A percentile compares a stretch with the other conserved stretches of the same genome.
These are phyloP conservation scores for Diplogelasinospora grovesii DNA, from an alignment of 495 filamentous ascomycete species.

Conservation along the genomic window DNA sequence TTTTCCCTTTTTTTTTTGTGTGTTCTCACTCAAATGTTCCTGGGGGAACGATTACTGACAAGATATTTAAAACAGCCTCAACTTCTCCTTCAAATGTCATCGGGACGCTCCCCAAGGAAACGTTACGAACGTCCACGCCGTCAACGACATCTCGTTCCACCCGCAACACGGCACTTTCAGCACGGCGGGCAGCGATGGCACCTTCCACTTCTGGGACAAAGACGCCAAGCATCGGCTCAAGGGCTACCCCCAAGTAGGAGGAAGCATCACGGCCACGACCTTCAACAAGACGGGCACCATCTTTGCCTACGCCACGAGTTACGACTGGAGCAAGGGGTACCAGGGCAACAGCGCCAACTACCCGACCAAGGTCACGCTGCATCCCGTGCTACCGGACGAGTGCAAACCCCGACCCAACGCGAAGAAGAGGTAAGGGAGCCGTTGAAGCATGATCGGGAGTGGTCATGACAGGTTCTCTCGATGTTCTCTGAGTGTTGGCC, in stretches of 20 bases:
- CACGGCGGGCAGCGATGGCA: conserved; percentile 86
- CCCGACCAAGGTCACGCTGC: conserved; percentile 86
- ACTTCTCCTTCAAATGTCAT: conserved; percentile 97
- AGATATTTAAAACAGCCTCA: conserved; percentile 43
- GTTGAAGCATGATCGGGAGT: neutral
- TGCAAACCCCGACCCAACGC: conserved; percentile 35
- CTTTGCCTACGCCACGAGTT: conserved; percentile 88
- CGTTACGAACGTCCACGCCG: conserved; percentile 75
- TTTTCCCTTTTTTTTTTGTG: neutral
- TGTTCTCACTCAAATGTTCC: no score
- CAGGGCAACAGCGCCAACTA: conserved; percentile 61
- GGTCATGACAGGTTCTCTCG: no score
- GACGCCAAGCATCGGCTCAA: conserved; percentile 87
- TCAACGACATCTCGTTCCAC: conserved; percentile 93
- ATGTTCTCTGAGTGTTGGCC: no score
- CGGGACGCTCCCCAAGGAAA: conserved; percentile 58
- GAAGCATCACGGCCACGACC: conserved; percentile 70
- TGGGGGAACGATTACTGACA: no score
- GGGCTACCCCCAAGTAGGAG: conserved; percentile 82
- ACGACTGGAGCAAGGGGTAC: conserved; percentile 96
- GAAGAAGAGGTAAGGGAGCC: conserved; percentile 31
- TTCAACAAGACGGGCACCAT: conserved; percentile 80
- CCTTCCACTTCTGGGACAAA: conserved; percentile 94
- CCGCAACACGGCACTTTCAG: conserved; percentile 81
- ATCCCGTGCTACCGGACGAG: conserved; percentile 74